Conservation (phyloP, 805 yeast species). For the Zygotorulaspora florentina region DNA sequence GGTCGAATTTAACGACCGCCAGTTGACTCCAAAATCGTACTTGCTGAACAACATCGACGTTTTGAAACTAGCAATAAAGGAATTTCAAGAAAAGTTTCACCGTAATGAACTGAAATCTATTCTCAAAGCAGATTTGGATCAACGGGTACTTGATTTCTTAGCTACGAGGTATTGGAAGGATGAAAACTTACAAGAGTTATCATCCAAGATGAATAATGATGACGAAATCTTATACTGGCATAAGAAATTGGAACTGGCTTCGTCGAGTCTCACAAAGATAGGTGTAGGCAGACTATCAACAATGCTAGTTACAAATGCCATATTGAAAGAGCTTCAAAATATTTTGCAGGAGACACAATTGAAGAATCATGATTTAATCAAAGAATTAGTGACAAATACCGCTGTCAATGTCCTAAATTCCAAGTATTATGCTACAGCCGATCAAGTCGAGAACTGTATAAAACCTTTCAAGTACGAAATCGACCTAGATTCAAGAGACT, state of each 20-base stretch:
- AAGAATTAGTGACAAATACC: slow-evolving; percentile 76
- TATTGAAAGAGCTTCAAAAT: slow-evolving; percentile 70
- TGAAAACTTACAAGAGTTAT: slow-evolving; percentile 44
- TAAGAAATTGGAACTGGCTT: slow-evolving; percentile 75
- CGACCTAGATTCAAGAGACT: slow-evolving; percentile 92
- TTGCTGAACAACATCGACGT: slow-evolving; percentile 87
- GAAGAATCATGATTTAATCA: slow-evolving; percentile 81
- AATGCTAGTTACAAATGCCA: slow-evolving; percentile 70
- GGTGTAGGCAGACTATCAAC: slow-evolving; percentile 94
- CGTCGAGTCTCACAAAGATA: slow-evolving; percentile 79
- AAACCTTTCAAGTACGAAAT: slow-evolving; percentile 97
- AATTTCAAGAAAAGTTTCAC: slow-evolving; percentile 76
- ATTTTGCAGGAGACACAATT: slow-evolving; percentile 72
- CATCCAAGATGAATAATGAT: slow-evolving; percentile 55
- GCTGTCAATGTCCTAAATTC: slow-evolving; percentile 73
- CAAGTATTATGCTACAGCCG: slow-evolving; percentile 87
- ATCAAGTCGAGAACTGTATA: slow-evolving; percentile 96
- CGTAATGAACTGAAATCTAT: slow-evolving; percentile 76
- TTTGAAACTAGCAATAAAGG: slow-evolving; percentile 81
- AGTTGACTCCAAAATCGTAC: slow-evolving; percentile 89
- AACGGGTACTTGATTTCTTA: slow-evolving; percentile 75
- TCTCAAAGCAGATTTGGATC: slow-evolving; percentile 81
- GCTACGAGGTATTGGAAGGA: slow-evolving; percentile 91
- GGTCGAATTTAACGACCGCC: slow-evolving; percentile 94
- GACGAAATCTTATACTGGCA: slow-evolving; percentile 69